These are phyloP conservation scores for Fusarium bactridioides DNA, from an alignment of 2,329 filamentous ascomycete genomes.

Conservation along the genomic window DNA sequence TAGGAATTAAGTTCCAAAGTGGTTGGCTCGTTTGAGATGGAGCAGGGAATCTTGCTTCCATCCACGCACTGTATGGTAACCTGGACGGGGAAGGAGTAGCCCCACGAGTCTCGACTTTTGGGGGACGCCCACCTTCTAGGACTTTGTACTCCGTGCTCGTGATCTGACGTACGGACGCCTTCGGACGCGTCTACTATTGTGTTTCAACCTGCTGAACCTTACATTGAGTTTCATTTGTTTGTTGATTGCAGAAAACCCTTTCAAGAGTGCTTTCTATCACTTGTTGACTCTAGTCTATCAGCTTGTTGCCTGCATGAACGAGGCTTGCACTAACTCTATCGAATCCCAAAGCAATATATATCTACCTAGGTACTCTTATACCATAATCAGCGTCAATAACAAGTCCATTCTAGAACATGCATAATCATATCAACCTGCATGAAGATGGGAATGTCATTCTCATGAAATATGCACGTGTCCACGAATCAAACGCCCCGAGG, in stretches of 20 bases:
- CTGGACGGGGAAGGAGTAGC: constrained; percentile 25
- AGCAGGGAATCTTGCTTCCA: constrained; percentile 13
- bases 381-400: neutral
- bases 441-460: neutral
- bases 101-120: constrained; percentile 24
- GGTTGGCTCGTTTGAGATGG: constrained; percentile 34
- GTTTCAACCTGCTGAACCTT: neutral
- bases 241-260: neutral
- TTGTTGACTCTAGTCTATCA: neutral
- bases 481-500: neutral
- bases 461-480: neutral
- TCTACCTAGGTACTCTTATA: neutral
- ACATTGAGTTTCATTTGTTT: neutral
- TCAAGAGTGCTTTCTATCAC: neutral
- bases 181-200: constrained; percentile 12
- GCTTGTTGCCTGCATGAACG: neutral
- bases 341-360: too few relatives aligned
- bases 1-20: constrained; percentile 26
- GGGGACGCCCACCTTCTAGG: constrained; percentile 6
- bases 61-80: constrained; percentile 27
- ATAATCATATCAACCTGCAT: neutral
- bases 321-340: neutral
- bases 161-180: constrained; percentile 15
- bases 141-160: constrained; percentile 31
- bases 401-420: neutral